A percentile compares a stretch with the other conserved stretches of the same genome.
These are phyloP conservation scores for Xerophyta viscosa DNA, from an alignment of 106 monocot genomes.

Conservation along the genomic window DNA sequence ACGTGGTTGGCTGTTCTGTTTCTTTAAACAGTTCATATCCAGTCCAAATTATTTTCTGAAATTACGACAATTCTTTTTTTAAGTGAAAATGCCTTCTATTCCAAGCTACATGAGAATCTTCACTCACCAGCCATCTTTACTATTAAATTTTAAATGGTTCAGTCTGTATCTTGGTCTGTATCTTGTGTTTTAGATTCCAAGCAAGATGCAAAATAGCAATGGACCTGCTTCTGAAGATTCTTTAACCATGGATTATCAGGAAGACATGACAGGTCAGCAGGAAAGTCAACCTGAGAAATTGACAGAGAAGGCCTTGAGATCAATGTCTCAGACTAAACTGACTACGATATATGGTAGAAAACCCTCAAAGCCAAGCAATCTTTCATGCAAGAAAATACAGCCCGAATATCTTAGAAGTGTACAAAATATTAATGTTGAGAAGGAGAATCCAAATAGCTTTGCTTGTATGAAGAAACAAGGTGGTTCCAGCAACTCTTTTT, in stretches of 20 bases:
- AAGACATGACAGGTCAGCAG: slow-evolving; percentile 7
- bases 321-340: slow-evolving; percentile 56
- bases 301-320: slow-evolving; percentile 29
- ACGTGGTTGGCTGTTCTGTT: no score
- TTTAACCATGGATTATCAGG: slow-evolving; percentile 10
- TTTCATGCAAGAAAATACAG: slow-evolving; percentile 26
- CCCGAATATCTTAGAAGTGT: slow-evolving; percentile 14
- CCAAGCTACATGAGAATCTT: no score
- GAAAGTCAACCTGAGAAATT: slow-evolving; percentile 40
- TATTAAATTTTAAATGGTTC: no score
- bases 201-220: slow-evolving; percentile 8
- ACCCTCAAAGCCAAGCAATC: slow-evolving; percentile 20
- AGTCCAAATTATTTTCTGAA: no score
- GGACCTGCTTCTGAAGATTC: slow-evolving; percentile 8
- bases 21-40: no score
- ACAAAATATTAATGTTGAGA: slow-evolving; percentile 39
- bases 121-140: no score
- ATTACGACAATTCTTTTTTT: no score
- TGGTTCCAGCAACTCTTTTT: neutral
- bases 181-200: slow-evolving; percentile 16
- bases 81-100: no score
- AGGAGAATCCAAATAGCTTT: slow-evolving; percentile 5
- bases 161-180: no score
- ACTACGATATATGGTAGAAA: slow-evolving; percentile 51
- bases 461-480: no score